Conservation (phyloP, 352 stramenopile species). For the Phytophthora sansomeana region DNA sequence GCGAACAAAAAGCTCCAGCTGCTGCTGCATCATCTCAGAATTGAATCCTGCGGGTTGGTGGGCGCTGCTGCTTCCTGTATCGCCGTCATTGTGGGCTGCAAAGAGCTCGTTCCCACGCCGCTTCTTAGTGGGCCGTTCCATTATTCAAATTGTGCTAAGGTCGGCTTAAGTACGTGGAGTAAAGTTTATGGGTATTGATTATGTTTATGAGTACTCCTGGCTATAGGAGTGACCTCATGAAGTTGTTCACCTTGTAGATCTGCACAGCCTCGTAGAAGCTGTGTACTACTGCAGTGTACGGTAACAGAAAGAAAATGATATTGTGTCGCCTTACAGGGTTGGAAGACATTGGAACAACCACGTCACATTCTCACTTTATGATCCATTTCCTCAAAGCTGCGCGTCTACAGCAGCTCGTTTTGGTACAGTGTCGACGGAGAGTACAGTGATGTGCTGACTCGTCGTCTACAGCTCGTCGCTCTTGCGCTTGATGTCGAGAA, state of each 20-base stretch:
- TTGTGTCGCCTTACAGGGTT: too few relatives aligned
- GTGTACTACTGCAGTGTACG: too few relatives aligned
- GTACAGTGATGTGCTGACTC: slow-evolving; percentile 7
- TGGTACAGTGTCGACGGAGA: neutral
- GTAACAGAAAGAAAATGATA: too few relatives aligned
- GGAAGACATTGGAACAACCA: slow-evolving; percentile 17
- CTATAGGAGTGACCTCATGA: too few relatives aligned
- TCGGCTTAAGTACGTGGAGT: slow-evolving; percentile 24
- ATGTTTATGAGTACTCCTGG: neutral
- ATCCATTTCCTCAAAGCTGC: slow-evolving; percentile 1
- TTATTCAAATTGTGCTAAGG: slow-evolving; percentile 31
- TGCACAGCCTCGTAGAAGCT: too few relatives aligned
- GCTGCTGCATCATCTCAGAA: slow-evolving; percentile 62
- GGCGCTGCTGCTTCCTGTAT: slow-evolving; percentile 1
- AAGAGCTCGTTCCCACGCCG: slow-evolving; percentile 32
- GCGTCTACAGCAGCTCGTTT: neutral
- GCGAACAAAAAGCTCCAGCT: slow-evolving; percentile 61
- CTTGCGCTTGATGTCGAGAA: slow-evolving; percentile 94
- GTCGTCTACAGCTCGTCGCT: slow-evolving; percentile 60
- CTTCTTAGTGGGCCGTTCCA: slow-evolving; percentile 44
- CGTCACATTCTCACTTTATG: slow-evolving; percentile 24
- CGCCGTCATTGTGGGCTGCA: slow-evolving; percentile 2
- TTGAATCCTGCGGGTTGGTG: slow-evolving; percentile 30
- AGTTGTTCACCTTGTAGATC: too few relatives aligned
- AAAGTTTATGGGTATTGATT: neutral